Evolutionary conservation across 768 basidiomycete species (phyloP), one percentile per base, ranked within the genome.

Genomic region (Amanita phalloides): DNA sequence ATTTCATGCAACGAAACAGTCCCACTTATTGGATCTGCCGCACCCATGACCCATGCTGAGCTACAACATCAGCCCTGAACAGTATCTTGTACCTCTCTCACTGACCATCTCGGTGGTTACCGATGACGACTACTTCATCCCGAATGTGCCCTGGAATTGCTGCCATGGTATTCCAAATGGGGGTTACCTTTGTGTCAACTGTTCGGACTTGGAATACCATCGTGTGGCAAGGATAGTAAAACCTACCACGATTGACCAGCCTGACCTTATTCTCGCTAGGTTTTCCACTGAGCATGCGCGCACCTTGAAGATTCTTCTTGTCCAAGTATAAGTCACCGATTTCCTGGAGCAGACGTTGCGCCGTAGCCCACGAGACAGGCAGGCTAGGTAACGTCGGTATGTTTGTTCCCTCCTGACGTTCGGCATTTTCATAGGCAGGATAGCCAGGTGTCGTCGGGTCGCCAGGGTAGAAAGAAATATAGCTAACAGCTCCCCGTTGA

Each of bases 361-460:
- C 93, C 61, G 93, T 95, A 43, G 73, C 68, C 84, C 89, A 94
- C 0, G 86, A 90, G 56, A 96, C 79, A 1, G 95, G 95, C n/a
- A 97, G 66, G 60, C 89, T 91, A 1, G 90, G 89, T 54, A 92
- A 91, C 14, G 61, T 64, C 2, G 89, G 87, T 35, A 85, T 76
- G 57, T 84, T 88, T 39, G 64, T 68, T 21, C 71, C 78, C 17
- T 78, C 75, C 10, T 55, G 69, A 44, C 87, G 76, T 10, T 85
- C 83, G 36, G 81, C 79, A 60, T 92, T 82, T 62, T 82, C 76
- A 64, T 97, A 97, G 1, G 94, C 73, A 45, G 95, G 94, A 55
- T 81, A 77, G 8, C 86, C 89, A 4, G 94, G 93, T 3, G 95
- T 97, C 0, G 86, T 82, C 2, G 92, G 89, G 60, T 89, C 86